A percentile compares a stretch with the other conserved stretches of the same genome.
Evolutionary conservation across 208 protist species (phyloP).

Genomic region (Acanthamoeba royreba): DNA sequence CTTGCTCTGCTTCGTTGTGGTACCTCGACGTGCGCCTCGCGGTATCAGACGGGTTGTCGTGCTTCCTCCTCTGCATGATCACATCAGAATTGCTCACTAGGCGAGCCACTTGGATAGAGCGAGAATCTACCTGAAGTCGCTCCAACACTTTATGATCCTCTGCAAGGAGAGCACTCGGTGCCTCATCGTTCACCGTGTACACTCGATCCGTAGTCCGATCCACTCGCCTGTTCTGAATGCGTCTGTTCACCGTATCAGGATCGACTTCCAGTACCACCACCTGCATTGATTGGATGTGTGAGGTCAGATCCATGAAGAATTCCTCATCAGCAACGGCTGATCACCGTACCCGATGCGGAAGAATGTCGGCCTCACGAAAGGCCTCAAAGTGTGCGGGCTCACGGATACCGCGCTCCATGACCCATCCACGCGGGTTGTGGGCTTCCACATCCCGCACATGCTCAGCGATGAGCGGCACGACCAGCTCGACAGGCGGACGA

Average conservation of each 20-base stretch:
- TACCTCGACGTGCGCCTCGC: too few species aligned
- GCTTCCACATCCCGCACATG: background rate
- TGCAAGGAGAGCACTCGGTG: background rate
- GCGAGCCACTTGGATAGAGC: too few species aligned
- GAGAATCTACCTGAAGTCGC: background rate
- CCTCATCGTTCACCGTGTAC: background rate
- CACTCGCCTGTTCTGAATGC: background rate
- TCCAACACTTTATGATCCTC: background rate
- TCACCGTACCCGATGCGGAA: background rate
- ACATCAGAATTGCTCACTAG: too few species aligned
- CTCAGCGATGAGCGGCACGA: background rate
- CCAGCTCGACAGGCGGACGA: background rate
- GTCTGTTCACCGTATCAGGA: background rate
- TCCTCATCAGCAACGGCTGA: too few species aligned
- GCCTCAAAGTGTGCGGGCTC: background rate
- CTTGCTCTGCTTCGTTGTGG: background rate
- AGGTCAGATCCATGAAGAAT: too few species aligned
- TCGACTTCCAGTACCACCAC: background rate
- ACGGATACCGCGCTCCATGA: slow-evolving; percentile 20
- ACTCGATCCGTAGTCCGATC: background rate
- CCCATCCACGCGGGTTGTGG: background rate
- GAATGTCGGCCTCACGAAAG: background rate
- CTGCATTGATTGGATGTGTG: background rate
- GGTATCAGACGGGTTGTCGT: background rate
- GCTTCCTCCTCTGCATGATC: background rate